Evolutionary conservation across 2,329 filamentous ascomycete species (phyloP).

Genomic region (Pseudogymnoascus destructans): DNA sequence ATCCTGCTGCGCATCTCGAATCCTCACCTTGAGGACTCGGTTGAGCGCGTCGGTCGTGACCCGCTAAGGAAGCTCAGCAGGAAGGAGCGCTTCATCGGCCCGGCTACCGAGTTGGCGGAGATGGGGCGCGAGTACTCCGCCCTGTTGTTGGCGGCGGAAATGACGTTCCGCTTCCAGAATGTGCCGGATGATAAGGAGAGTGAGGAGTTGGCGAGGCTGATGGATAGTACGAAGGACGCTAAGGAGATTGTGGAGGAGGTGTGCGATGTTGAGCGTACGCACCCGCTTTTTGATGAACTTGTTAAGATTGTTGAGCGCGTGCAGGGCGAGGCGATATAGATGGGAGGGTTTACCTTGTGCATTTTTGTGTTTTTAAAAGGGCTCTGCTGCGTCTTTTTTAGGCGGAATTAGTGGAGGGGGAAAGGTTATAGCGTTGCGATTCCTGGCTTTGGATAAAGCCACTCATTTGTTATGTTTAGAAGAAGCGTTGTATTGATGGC

Average conservation of each 20-base stretch:
- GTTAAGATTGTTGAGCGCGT: constrained; percentile 72
- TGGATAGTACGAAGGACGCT: constrained; percentile 45
- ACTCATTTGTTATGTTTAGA: background rate
- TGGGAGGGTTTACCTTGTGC: background rate
- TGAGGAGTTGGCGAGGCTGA: constrained; percentile 69
- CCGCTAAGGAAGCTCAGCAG: constrained; percentile 86
- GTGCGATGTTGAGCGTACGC: constrained; percentile 62
- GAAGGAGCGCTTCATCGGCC: constrained; percentile 92
- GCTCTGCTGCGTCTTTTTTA: background rate
- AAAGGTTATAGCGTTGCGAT: background rate
- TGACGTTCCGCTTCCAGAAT: constrained; percentile 91
- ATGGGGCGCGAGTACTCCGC: constrained; percentile 57
- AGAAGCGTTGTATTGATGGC: background rate
- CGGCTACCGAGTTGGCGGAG: constrained; percentile 80
- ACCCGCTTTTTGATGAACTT: constrained; percentile 67
- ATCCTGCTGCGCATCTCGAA: constrained; percentile 92
- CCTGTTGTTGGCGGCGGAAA: constrained; percentile 74
- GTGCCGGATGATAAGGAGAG: constrained; percentile 88
- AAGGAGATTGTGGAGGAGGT: constrained; percentile 68
- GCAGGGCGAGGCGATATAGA: constrained; percentile 35
- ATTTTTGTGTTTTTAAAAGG: background rate
- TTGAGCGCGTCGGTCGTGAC: constrained; percentile 89
- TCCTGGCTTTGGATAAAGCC: background rate
- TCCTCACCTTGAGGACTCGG: constrained; percentile 79
- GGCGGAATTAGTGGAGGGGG: background rate